A percentile compares a stretch with the other conserved stretches of the same genome.
Conservation (phyloP, 805 yeast species). For the Blastobotrys chiropterorum region DNA sequence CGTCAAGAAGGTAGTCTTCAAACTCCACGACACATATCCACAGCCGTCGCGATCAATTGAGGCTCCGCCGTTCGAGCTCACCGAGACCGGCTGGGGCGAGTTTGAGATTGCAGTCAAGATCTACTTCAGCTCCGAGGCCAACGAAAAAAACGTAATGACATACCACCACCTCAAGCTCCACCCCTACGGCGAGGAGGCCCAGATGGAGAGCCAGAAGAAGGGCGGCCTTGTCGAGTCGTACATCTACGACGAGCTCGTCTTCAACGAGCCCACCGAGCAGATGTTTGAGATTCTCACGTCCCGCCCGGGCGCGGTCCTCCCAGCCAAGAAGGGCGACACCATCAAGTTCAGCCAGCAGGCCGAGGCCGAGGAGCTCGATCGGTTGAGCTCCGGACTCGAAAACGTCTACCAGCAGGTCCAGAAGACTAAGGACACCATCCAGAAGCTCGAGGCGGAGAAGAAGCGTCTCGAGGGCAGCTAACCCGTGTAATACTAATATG, state of each 20-base stretch:
- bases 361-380: slow-evolving; percentile 59
- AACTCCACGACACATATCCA: slow-evolving; percentile 89
- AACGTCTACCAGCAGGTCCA: slow-evolving; percentile 42
- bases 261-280: slow-evolving; percentile 90
- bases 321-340: slow-evolving; percentile 22
- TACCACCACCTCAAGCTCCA: slow-evolving; percentile 89
- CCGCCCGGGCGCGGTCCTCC: slow-evolving; percentile 33
- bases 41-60: slow-evolving; percentile 83
- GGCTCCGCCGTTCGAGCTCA: slow-evolving; percentile 85
- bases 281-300: slow-evolving; percentile 71
- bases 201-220: slow-evolving; percentile 37
- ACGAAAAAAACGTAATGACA: slow-evolving; percentile 78
- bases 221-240: slow-evolving; percentile 48
- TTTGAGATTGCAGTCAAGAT: slow-evolving; percentile 87
- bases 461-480: slow-evolving; percentile 6
- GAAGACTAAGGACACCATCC: slow-evolving; percentile 35
- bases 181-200: slow-evolving; percentile 51
- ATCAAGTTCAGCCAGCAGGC: slow-evolving; percentile 38
- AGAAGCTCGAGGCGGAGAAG: slow-evolving; percentile 29
- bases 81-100: slow-evolving; percentile 99
- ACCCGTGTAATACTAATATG: neutral
- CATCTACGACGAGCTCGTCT: slow-evolving; percentile 84
- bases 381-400: slow-evolving; percentile 43
- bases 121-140: slow-evolving; percentile 78
- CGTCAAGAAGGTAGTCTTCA: slow-evolving; percentile 87